Evolutionary conservation across 305 asterid species (phyloP).

Genomic region (Rubia balearica): DNA sequence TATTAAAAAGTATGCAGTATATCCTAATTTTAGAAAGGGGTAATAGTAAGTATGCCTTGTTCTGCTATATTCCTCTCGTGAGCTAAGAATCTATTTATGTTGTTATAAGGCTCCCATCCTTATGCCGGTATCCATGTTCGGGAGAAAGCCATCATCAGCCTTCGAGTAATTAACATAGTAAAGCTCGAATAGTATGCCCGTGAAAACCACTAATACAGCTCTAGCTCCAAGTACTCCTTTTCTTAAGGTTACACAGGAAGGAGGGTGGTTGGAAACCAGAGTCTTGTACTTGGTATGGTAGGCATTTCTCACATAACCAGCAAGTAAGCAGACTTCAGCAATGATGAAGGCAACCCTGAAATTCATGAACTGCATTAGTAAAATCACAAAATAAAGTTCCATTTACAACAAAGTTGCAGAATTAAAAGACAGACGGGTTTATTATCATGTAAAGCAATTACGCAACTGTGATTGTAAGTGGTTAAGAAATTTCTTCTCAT

Average conservation of each 20-base stretch:
- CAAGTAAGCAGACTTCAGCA: slow-evolving; percentile 74
- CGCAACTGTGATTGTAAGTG: too few relatives aligned
- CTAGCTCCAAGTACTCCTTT: slow-evolving; percentile 85
- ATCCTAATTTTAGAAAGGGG: not conserved
- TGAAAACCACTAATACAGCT: slow-evolving; percentile 69
- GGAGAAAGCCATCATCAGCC: slow-evolving; percentile 33
- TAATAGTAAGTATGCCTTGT: not conserved
- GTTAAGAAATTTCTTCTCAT: slow-evolving; percentile 82
- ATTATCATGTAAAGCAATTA: too few relatives aligned
- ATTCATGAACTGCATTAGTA: not conserved
- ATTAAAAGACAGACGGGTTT: not conserved
- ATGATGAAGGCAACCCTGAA: slow-evolving; percentile 59
- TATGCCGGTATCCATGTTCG: slow-evolving; percentile 45
- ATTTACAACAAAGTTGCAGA: not conserved
- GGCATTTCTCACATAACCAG: slow-evolving; percentile 71
- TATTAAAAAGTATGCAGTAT: too few relatives aligned
- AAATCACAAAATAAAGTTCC: not conserved
- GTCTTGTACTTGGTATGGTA: slow-evolving; percentile 71
- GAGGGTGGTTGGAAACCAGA: slow-evolving; percentile 35
- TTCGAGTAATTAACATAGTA: slow-evolving; percentile 61
- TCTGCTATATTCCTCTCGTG: not conserved
- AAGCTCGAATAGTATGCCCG: slow-evolving; percentile 61
- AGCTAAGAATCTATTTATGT: not conserved
- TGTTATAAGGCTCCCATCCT: slow-evolving; percentile 47
- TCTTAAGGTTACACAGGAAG: slow-evolving; percentile 69